Conservation (phyloP, 495 filamentous ascomycete species). For the Extremus antarcticus region DNA sequence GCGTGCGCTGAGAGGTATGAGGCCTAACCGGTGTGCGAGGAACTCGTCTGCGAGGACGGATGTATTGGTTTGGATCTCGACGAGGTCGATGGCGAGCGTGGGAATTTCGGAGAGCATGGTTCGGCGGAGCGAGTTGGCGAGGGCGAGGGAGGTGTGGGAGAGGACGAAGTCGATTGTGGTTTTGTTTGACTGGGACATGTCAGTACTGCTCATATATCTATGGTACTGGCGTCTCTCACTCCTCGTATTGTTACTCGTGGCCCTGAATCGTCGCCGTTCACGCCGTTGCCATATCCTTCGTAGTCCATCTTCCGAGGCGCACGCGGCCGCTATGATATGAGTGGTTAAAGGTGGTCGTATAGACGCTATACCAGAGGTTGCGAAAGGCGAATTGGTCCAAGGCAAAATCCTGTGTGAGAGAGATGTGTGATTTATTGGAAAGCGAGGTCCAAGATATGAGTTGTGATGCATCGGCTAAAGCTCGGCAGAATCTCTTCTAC, state of each 20-base stretch:
- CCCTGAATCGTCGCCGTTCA: slow-evolving; percentile 8
- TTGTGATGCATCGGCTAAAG: no score
- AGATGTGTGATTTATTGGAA: no score
- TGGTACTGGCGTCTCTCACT: slow-evolving; percentile 1
- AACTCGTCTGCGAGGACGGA: slow-evolving; percentile 94
- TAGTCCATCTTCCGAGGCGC: slow-evolving; percentile 18
- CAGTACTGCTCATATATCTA: slow-evolving; percentile 2
- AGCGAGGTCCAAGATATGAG: no score
- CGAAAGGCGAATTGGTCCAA: no score
- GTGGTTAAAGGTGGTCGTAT: no score
- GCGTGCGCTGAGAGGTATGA: slow-evolving; percentile 77
- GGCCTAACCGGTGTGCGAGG: slow-evolving; percentile 81
- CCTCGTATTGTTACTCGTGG: slow-evolving; percentile 15
- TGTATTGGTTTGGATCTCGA: slow-evolving; percentile 86
- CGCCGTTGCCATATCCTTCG: slow-evolving; percentile 8
- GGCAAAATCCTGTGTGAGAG: no score
- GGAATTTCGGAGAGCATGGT: slow-evolving; percentile 89
- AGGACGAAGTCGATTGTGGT: slow-evolving; percentile 73
- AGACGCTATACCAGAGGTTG: no score
- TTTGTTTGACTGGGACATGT: slow-evolving; percentile 46
- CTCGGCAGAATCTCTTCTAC: no score
- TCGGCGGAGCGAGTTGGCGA: slow-evolving; percentile 91
- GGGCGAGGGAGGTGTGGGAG: slow-evolving; percentile 66
- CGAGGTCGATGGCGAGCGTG: slow-evolving; percentile 87
- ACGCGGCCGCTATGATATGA: no score